Conservation (phyloP, 2,329 filamentous ascomycete genomes). For the Ascochyta viciae-villosae region DNA sequence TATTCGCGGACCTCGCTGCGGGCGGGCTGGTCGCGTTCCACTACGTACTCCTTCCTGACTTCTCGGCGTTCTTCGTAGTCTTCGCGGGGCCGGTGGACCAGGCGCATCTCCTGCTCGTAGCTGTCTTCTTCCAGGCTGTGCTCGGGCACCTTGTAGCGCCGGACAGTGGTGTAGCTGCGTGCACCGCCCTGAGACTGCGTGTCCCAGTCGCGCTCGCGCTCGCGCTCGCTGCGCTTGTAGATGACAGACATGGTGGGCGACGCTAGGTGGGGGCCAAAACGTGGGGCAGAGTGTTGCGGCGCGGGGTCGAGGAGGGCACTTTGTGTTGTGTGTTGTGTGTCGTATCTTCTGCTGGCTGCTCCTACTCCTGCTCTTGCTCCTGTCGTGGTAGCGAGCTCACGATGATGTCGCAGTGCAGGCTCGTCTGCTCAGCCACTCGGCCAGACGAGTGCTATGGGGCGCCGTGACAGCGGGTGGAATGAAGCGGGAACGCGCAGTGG, state of each 20-base stretch:
- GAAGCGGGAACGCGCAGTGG: slow-evolving; percentile 26
- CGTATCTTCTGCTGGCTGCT: neutral
- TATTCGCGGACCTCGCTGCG: slow-evolving; percentile 47
- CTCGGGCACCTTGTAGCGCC: slow-evolving; percentile 65
- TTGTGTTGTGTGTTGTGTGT: neutral
- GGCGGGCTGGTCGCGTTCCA: slow-evolving; percentile 45
- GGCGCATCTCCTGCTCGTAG: slow-evolving; percentile 58
- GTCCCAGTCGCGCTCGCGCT: slow-evolving; percentile 56
- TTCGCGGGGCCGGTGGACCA: slow-evolving; percentile 52
- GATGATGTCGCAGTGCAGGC: slow-evolving; percentile 12
- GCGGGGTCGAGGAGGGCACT: slow-evolving; percentile 4
- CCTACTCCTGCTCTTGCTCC: neutral
- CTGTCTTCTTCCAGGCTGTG: slow-evolving; percentile 51
- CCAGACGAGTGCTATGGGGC: slow-evolving; percentile 8
- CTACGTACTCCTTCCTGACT: slow-evolving; percentile 46
- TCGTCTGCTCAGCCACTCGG: slow-evolving; percentile 27
- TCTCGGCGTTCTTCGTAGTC: slow-evolving; percentile 43
- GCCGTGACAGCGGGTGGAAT: slow-evolving; percentile 18
- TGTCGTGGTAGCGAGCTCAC: neutral
- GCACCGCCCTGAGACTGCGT: slow-evolving; percentile 45
- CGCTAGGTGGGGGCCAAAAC: neutral
- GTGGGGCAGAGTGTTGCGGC: slow-evolving; percentile 2
- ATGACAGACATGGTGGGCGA: slow-evolving; percentile 53
- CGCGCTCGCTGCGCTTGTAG: slow-evolving; percentile 51
- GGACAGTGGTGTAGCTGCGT: slow-evolving; percentile 61